These are phyloP conservation scores for Hypoxylon sp. DNA, from an alignment of 2,329 filamentous ascomycete species.

Conservation along the genomic window DNA sequence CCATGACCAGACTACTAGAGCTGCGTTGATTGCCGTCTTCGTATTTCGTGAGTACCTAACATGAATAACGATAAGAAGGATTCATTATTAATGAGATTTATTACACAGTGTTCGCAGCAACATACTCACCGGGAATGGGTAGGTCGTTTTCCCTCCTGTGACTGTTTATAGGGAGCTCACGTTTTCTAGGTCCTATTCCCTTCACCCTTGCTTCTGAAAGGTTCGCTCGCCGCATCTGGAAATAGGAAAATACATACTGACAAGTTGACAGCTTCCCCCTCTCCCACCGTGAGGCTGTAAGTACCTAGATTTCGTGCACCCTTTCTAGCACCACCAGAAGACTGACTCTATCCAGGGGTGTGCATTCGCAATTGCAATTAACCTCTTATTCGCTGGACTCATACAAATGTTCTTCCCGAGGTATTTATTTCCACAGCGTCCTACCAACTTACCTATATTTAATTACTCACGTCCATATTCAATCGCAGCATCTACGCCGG, in stretches of 20 bases:
- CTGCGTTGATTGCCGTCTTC: slow-evolving; percentile 56
- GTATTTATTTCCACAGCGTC: slow-evolving; percentile 31
- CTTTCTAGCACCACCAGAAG: neutral
- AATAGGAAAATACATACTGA: slow-evolving; percentile 15
- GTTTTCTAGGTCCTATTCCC: slow-evolving; percentile 61
- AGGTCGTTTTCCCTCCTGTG: neutral
- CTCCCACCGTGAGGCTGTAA: slow-evolving; percentile 62
- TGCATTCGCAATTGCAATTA: slow-evolving; percentile 64
- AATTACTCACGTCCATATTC: slow-evolving; percentile 37
- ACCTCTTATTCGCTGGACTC: slow-evolving; percentile 63
- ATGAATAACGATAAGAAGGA: neutral
- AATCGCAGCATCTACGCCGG: slow-evolving; percentile 46
- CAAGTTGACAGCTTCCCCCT: slow-evolving; percentile 59
- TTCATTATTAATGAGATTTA: neutral
- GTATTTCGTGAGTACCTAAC: slow-evolving; percentile 52
- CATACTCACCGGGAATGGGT: slow-evolving; percentile 59
- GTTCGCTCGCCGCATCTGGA: slow-evolving; percentile 31
- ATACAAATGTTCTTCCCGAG: slow-evolving; percentile 61
- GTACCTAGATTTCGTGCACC: slow-evolving; percentile 5
- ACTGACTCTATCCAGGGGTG: slow-evolving; percentile 55
- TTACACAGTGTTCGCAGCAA: slow-evolving; percentile 57
- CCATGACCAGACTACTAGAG: slow-evolving; percentile 35
- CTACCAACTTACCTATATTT: slow-evolving; percentile 28
- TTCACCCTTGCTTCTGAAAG: slow-evolving; percentile 66
- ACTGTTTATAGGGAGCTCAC: slow-evolving; percentile 4